Base-by-base conservation (phyloP, 2,329 filamentous ascomycete genomes). In the Fusarium praegraminearum region DNA sequence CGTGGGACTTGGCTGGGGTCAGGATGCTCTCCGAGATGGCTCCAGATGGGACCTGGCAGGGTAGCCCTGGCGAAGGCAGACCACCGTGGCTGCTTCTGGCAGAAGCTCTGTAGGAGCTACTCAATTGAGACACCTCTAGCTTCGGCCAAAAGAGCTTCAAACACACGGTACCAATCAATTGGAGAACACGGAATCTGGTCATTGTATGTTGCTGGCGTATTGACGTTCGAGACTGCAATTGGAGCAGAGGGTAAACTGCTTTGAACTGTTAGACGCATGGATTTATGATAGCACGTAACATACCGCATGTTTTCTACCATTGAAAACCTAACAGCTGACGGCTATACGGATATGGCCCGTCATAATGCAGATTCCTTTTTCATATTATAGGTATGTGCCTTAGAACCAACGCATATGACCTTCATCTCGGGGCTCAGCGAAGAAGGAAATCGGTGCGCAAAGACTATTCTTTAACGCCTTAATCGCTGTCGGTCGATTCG, bases 11-110 rank as follows among this genome's bases (percentile, higher is more conserved):
- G 59, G 53, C 71, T 59, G 51, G 69, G 71, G 56, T 65, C 40
- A 32, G 43, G 57, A 46, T 61, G 53, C 47, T 49, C 60, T 62
- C 64, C 56, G 64, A 71, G 57, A 73, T 69, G 71, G 53, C 51
- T 58, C 54, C 33, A 56, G 53, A 66, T 58, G 61, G 53, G 47
- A 43, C 59, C 43, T 49, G 57, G 43, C 71, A 74, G 61, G 71
- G 67, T 62, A 35, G 56, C 64, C 69, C 71, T 65, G 62, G 65
- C 35, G 30, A 60, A 65, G 44, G 30, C 50, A 49, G 33, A 58
- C 59, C 36, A 57, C 62, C 43, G 32, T 50, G 44, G 51, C 56
- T 57, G 36, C 47, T 53, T 57, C 32, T 35, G n/a, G 20, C 46
- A 43, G 38, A 49, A 40, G 52, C 49, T 45, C 43, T 41, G 33